Percentiles rank a stretch among this genome's conserved stretches.
These are phyloP conservation scores for Tricharina praecox DNA, from an alignment of 495 filamentous ascomycete genomes.

Conservation along the genomic window DNA sequence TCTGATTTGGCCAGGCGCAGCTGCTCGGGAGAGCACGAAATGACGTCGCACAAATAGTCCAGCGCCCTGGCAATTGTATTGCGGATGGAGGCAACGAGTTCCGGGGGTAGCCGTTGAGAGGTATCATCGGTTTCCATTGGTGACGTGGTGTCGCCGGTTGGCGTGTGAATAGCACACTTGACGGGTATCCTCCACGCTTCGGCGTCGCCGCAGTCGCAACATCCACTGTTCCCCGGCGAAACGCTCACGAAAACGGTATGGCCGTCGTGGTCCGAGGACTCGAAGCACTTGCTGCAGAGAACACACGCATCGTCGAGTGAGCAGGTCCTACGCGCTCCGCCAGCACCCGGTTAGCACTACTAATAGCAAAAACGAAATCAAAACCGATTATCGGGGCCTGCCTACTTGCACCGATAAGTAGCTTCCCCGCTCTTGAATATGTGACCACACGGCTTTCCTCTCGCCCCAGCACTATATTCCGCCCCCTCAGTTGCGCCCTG, in stretches of 20 bases:
- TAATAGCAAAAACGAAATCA: background rate
- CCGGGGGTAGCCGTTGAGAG: constrained; percentile 40
- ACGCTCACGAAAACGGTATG: constrained; percentile 77
- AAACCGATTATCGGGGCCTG: no score
- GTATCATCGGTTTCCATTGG: constrained; percentile 34
- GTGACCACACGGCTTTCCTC: constrained; percentile 91
- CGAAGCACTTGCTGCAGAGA: constrained; percentile 80
- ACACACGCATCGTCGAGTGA: constrained; percentile 74
- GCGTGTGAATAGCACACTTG: constrained; percentile 84
- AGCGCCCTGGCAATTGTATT: constrained; percentile 71
- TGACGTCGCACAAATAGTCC: constrained; percentile 92
- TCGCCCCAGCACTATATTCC: constrained; percentile 81
- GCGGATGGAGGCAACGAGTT: constrained; percentile 54
- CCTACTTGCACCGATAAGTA: constrained; percentile 65
- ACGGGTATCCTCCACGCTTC: constrained; percentile 83
- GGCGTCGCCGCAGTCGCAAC: constrained; percentile 89
- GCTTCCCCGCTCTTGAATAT: constrained; percentile 88
- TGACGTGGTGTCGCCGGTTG: constrained; percentile 34
- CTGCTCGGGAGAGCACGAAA: constrained; percentile 94
- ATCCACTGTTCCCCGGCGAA: constrained; percentile 78
- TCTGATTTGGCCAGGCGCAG: constrained; percentile 68
- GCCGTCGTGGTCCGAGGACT: constrained; percentile 84
- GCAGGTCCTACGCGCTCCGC: constrained; percentile 52
- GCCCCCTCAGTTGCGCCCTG: constrained; percentile 87
- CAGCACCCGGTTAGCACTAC: no score